Percentiles rank a stretch among this genome's conserved stretches.
These are phyloP conservation scores for Trichocomaceae sp. DNA, from an alignment of 2,329 filamentous ascomycete species.

Conservation along the genomic window DNA sequence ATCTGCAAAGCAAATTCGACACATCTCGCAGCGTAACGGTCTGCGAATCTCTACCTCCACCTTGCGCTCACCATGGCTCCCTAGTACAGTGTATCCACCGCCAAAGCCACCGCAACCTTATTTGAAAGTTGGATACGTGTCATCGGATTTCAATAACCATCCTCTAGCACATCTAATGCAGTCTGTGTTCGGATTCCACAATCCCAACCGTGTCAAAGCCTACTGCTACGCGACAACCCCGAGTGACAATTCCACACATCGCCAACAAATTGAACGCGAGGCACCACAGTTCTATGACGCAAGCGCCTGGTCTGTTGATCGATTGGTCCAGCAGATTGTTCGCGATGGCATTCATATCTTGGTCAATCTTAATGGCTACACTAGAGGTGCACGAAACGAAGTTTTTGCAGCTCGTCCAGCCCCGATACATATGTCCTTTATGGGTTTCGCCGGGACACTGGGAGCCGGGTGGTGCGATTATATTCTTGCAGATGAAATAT, in stretches of 20 bases:
- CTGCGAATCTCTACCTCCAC: conserved; percentile 89
- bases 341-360: conserved; percentile 87
- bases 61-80: conserved; percentile 78
- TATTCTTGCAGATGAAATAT: conserved; percentile 80
- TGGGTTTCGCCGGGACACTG: conserved; percentile 94
- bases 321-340: conserved; percentile 77
- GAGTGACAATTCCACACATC: conserved; percentile 82
- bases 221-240: conserved; percentile 94
- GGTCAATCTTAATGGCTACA: conserved; percentile 97
- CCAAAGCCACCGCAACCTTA: conserved; percentile 73
- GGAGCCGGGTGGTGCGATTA: conserved; percentile 99
- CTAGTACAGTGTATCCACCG: conserved; percentile 72
- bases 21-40: conserved; percentile 92
- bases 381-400: conserved; percentile 90
- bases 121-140: conserved; percentile 91
- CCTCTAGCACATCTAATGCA: conserved; percentile 97
- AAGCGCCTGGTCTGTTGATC: conserved; percentile 77
- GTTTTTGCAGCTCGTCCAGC: conserved; percentile 92
- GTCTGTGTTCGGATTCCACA: conserved; percentile 90
- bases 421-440: conserved; percentile 98
- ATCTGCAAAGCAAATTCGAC: conserved; percentile 81
- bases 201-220: conserved; percentile 65
- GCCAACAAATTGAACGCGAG: conserved; percentile 86
- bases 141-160: conserved; percentile 98
- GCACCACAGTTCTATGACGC: conserved; percentile 87